These are phyloP conservation scores for Rhizopus sp. DNA, from an alignment of 371 early-diverging fungal genomes.

Conservation along the genomic window DNA sequence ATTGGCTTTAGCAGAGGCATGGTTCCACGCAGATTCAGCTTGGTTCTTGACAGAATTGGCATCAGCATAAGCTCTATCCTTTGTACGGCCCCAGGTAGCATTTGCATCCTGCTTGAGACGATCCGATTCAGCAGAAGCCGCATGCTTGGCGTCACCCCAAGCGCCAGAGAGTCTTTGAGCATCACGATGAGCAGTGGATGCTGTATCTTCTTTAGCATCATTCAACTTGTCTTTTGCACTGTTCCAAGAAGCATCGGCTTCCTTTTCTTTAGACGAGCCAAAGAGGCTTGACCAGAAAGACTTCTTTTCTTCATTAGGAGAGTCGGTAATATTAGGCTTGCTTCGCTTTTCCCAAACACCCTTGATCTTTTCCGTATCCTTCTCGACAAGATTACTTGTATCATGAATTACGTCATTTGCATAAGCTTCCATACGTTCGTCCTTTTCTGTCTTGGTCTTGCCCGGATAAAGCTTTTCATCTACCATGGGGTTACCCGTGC, in stretches of 20 bases:
- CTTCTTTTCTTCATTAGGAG: neutral
- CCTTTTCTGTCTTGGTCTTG: slow-evolving; percentile 14
- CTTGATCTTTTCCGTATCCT: slow-evolving; percentile 23
- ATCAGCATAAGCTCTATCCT: slow-evolving; percentile 7
- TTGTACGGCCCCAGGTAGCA: neutral
- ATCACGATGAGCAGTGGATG: slow-evolving; percentile 1
- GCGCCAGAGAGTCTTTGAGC: neutral
- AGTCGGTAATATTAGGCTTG: neutral
- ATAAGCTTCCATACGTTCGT: slow-evolving; percentile 14
- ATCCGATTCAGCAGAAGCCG: slow-evolving; percentile 10
- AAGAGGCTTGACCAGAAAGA: slow-evolving; percentile 12
- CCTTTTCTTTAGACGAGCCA: slow-evolving; percentile 11
- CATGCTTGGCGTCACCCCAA: slow-evolving; percentile 13
- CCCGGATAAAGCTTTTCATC: slow-evolving; percentile 12
- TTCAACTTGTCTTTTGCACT: slow-evolving; percentile 7
- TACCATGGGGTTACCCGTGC: slow-evolving; percentile 22
- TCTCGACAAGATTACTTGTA: slow-evolving; percentile 20
- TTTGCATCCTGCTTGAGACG: slow-evolving; percentile 12
- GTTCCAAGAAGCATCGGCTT: slow-evolving; percentile 3
- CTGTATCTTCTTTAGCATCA: slow-evolving; percentile 11
- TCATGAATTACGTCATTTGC: slow-evolving; percentile 19
- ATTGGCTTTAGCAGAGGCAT: slow-evolving; percentile 12
- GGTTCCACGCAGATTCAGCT: slow-evolving; percentile 15
- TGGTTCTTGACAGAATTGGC: slow-evolving; percentile 6
- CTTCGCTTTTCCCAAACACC: slow-evolving; percentile 17